These are phyloP conservation scores for Xylariaceae sp. DNA, from an alignment of 2,329 filamentous ascomycete genomes.

Conservation along the genomic window DNA sequence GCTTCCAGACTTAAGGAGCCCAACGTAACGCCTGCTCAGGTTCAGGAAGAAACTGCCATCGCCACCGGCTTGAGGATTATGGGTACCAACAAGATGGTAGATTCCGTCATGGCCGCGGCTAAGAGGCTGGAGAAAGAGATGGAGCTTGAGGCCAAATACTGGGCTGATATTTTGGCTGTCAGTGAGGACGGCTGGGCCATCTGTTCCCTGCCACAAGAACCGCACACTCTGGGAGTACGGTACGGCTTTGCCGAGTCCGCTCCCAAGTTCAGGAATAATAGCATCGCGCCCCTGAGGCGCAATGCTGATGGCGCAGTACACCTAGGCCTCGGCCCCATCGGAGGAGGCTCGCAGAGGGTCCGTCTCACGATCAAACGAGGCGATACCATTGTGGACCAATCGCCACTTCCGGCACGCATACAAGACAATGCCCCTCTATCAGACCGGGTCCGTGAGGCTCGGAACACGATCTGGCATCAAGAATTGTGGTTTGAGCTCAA, in stretches of 20 bases:
- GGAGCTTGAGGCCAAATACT: constrained; percentile 77
- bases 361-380: constrained; percentile 62
- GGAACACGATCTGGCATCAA: constrained; percentile 75
- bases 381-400: constrained; percentile 55
- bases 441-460: constrained; percentile 66
- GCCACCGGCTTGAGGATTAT: constrained; percentile 73
- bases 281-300: constrained; percentile 75
- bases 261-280: constrained; percentile 59
- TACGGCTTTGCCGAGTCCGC: constrained; percentile 81
- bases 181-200: constrained; percentile 84
- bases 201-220: constrained; percentile 69
- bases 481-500: constrained; percentile 90
- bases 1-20: constrained; percentile 61
- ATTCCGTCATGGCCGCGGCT: constrained; percentile 68
- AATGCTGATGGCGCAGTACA: constrained; percentile 69
- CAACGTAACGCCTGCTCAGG: constrained; percentile 50
- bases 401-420: constrained; percentile 46
- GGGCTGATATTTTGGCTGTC: constrained; percentile 78
- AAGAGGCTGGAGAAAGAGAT: constrained; percentile 72
- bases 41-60: constrained; percentile 52
- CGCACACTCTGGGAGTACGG: constrained; percentile 73
- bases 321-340: constrained; percentile 60
- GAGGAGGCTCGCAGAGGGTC: constrained; percentile 54
- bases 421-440: constrained; percentile 58
- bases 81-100: constrained; percentile 69